Evolutionary conservation across 2,329 filamentous ascomycete genomes (phyloP), one percentile per base, ranked within the genome.

Genomic region (Trichoderma simmonsii): DNA sequence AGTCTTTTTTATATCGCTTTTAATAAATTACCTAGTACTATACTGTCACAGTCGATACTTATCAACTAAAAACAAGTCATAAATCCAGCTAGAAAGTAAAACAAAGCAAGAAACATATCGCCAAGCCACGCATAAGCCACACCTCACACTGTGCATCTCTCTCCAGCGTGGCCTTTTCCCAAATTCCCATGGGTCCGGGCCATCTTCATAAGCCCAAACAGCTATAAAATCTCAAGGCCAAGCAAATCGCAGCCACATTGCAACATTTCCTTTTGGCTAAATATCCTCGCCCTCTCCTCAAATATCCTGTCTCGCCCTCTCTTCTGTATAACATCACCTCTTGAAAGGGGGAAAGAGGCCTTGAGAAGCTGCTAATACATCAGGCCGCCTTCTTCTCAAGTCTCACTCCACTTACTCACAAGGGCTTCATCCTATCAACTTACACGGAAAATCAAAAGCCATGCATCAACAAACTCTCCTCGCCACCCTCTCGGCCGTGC

Each of bases 391-490:
- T 28, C 28, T 28, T 28, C 28, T 28, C 28, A 28, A 28, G 14
- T 62, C 28, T 54, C 21, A 54, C 18, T 26, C 26, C 34, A 69
- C 36, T 36, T 34, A 32, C 26, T 43, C 26, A 32, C 36, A 48
- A 48, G 32, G 54, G 34, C 8, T 21, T 32, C 15, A 14, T 24
- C 66, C n/a, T 34, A 48, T 26, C 39, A 51, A 61, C 66, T 69
- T 69, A 69, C 57, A 69, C 66, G 54, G 54, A 4, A 54, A 54
- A 69, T 12, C 34, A 30, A 5, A 12, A 61, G 81, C 74, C 75
- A 90, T 90, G 88, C 86, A 88, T 79, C 85, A 84, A 73, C 80
- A 85, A 78, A 81, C 83, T 74, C 81, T 85, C 64, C 79, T 90
- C 79, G 83, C 79, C 57, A 79, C 79, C n/a, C 73, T 83, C 68